Conservation (phyloP, 148 eudicot species). For the Chenopodium berlandieri region DNA sequence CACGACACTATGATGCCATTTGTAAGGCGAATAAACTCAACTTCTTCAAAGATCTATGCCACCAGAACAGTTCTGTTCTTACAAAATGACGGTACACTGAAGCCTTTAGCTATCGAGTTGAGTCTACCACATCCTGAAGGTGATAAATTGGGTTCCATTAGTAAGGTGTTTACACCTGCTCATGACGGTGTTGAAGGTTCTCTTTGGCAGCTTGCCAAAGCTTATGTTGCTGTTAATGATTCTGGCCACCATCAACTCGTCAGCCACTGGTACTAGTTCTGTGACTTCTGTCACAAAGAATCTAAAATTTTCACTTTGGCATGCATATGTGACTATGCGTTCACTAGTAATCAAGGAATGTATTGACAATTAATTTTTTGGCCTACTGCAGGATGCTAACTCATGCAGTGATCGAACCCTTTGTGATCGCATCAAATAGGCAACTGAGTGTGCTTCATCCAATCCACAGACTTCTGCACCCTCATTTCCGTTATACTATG, state of each 20-base stretch:
- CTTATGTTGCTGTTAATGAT: conserved; percentile 78
- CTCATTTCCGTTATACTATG: conserved; percentile 13
- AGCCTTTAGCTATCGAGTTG: conserved; percentile 70
- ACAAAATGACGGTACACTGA: conserved; percentile 62
- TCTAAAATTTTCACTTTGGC: background rate
- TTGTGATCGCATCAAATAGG: background rate
- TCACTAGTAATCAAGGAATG: background rate
- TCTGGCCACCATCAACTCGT: conserved; percentile 76
- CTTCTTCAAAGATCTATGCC: conserved; percentile 60
- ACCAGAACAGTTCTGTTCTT: conserved; percentile 71
- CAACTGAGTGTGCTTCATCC: conserved; percentile 5
- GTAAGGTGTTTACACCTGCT: conserved; percentile 60
- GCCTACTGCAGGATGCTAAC: background rate
- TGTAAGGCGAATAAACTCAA: conserved; percentile 56
- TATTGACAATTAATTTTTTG: background rate
- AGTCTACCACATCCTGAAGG: conserved; percentile 65
- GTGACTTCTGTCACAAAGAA: background rate
- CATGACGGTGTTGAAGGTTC: conserved; percentile 56
- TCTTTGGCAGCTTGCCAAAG: conserved; percentile 81
- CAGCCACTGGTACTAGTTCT: conserved; percentile 68
- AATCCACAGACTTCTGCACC: background rate
- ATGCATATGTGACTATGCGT: too few relatives aligned
- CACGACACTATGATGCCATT: conserved; percentile 71
- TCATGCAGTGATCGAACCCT: conserved; percentile 1
- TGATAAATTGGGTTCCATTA: conserved; percentile 48